Base-by-base conservation (phyloP, 139 green algal species). In the Raphidocelis subcapitata region DNA sequence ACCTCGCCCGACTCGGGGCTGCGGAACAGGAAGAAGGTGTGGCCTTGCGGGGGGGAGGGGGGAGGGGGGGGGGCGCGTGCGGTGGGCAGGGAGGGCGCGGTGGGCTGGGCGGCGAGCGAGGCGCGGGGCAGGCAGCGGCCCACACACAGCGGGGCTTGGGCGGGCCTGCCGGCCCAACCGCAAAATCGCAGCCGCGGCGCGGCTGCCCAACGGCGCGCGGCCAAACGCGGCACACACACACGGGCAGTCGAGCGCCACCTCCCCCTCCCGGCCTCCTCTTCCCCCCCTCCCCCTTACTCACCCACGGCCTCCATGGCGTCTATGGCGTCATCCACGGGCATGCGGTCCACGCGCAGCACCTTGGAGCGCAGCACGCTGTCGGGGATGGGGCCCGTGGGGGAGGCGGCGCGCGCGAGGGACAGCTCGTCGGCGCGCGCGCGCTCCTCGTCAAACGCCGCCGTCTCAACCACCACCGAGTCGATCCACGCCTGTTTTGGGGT, bases 1-100 rank as follows among this genome's bases (percentile, higher is more conserved):
- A 83, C 59, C 23, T 67, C 24, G 33, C 55, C 64, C 21, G 33
- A 16, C n/a, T 67, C 62, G 62, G 72, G 73, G 51, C 91, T 85
- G 15, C 64, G 75, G 82, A 83, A 89, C 2, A 91, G 63, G 67
- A 79, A 91, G 75, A 89, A 89, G 63, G 83, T 83, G 66, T 90
- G 84, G 32, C 84, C 78, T 49, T 8, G 8, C 8, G 41, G 41
- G 41, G 41, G 8, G 41, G 41, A 49, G 41, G 41, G 41, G 41
- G n/a, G n/a, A n/a, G n/a, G n/a, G n/a, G n/a, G n/a, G n/a, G n/a
- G n/a, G n/a, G n/a, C n/a, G n/a, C n/a, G n/a, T n/a, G n/a, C n/a
- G n/a, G n/a, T n/a, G n/a, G n/a, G n/a, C n/a, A n/a, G n/a, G n/a
- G n/a, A n/a, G n/a, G n/a, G n/a, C n/a, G n/a, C n/a, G n/a, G n/a